phyloP scores from a whole-genome alignment of 306 rosid species.

The Geum urbanum region DNA sequence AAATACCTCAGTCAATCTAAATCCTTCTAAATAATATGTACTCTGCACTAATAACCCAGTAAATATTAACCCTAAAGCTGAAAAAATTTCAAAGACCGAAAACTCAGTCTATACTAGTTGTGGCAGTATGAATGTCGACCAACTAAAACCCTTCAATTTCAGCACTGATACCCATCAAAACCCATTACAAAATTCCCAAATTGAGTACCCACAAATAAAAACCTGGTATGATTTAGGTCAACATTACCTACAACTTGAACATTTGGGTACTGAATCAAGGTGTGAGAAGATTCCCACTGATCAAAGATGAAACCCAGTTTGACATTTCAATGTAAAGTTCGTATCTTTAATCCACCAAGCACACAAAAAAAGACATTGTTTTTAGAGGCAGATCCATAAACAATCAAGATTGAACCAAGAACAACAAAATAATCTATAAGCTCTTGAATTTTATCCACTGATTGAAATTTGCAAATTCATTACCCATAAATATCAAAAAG shows the following conservation, averaged over 20 bases:
- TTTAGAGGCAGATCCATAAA: conserved; percentile 12
- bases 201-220: no score
- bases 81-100: no score
- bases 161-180: no score
- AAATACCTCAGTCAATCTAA: no score
- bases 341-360: conserved; percentile 7
- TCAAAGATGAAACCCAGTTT: background rate
- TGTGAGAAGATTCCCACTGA: background rate
- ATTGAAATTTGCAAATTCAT: background rate
- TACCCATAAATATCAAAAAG: no score
- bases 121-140: no score
- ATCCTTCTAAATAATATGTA: no score
- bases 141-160: no score
- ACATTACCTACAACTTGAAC: background rate
- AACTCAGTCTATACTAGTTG: no score
- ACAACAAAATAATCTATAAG: background rate
- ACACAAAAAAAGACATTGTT: background rate
- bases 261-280: background rate
- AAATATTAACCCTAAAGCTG: no score
- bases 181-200: no score
- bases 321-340: background rate
- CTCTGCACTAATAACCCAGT: no score
- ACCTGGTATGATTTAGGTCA: background rate
- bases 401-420: conserved; percentile 5
- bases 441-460: background rate